Percentiles rank a stretch among this genome's conserved stretches.
Evolutionary conservation across 148 eudicot genomes (phyloP).

Genomic region (Oxyria digyna): DNA sequence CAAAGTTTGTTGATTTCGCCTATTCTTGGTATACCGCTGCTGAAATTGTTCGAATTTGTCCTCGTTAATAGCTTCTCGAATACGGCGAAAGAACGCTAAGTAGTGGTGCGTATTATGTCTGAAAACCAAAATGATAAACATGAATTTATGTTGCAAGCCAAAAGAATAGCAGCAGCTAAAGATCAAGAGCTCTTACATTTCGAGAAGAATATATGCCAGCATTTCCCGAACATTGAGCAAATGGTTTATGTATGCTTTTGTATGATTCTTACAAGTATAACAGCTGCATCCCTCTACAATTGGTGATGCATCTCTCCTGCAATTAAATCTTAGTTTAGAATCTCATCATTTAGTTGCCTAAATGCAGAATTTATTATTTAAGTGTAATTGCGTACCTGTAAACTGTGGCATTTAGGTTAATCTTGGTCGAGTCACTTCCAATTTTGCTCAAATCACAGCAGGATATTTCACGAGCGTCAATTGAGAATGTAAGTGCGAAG

Average conservation of each 20-base stretch:
- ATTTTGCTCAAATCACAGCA: conserved; percentile 20
- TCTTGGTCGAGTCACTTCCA: conserved; percentile 49
- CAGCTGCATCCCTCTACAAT: conserved; percentile 55
- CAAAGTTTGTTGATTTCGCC: conserved; percentile 23
- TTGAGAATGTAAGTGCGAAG: conserved; percentile 60
- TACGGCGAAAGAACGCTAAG: conserved; percentile 47
- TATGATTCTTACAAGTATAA: conserved; percentile 74
- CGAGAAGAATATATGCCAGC: conserved; percentile 68
- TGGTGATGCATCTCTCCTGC: conserved; percentile 63
- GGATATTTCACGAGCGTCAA: conserved; percentile 14
- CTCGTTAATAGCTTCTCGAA: conserved; percentile 45
- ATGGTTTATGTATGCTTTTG: conserved; percentile 72
- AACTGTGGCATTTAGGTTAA: conserved; percentile 50
- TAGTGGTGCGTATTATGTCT: conserved; percentile 87
- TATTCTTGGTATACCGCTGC: conserved; percentile 27
- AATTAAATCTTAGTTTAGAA: background rate
- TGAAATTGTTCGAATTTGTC: conserved; percentile 50
- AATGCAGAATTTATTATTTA: background rate
- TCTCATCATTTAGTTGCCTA: background rate
- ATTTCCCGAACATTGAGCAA: conserved; percentile 70
- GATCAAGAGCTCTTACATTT: conserved; percentile 33
- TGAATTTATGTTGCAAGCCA: background rate
- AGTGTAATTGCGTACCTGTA: conserved; percentile 33
- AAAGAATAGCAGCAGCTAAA: background rate
- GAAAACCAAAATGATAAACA: conserved; percentile 14